Evolutionary conservation across 495 filamentous ascomycete genomes (phyloP).

Genomic region (Xylaria longipes): DNA sequence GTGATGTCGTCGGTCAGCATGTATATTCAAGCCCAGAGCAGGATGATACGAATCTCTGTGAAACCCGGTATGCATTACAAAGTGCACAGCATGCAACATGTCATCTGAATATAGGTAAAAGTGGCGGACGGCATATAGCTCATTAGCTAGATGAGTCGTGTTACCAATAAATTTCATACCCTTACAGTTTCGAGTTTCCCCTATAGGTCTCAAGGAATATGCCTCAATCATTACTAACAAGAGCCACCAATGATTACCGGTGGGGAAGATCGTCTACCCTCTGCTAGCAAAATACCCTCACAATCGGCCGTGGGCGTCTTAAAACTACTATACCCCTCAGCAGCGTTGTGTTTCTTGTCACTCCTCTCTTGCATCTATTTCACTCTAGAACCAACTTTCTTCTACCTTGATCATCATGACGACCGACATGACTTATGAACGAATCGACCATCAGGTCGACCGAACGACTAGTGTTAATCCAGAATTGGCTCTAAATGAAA

Average conservation of each 20-base stretch:
- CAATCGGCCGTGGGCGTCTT: not conserved
- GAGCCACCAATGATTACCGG: no score
- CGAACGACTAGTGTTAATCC: not conserved
- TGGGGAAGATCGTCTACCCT: no score
- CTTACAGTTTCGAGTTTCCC: no score
- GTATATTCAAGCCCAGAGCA: not conserved
- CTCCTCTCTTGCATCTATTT: not conserved
- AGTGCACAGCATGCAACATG: no score
- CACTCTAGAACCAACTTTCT: not conserved
- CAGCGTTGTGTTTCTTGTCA: not conserved
- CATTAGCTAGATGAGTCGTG: no score
- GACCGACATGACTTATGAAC: not conserved
- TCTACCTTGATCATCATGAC: not conserved
- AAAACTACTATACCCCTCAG: not conserved
- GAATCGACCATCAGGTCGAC: not conserved
- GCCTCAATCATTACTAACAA: no score
- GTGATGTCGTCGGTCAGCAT: not conserved
- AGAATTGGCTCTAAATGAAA: not conserved
- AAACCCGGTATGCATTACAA: no score
- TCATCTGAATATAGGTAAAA: no score
- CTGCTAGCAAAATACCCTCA: not conserved
- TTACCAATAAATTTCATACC: no score
- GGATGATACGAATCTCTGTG: not conserved
- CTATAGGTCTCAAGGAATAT: no score
- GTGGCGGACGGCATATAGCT: no score